Conservation (phyloP, 169 alveolate species). For the Plasmodium cynomolgi region DNA sequence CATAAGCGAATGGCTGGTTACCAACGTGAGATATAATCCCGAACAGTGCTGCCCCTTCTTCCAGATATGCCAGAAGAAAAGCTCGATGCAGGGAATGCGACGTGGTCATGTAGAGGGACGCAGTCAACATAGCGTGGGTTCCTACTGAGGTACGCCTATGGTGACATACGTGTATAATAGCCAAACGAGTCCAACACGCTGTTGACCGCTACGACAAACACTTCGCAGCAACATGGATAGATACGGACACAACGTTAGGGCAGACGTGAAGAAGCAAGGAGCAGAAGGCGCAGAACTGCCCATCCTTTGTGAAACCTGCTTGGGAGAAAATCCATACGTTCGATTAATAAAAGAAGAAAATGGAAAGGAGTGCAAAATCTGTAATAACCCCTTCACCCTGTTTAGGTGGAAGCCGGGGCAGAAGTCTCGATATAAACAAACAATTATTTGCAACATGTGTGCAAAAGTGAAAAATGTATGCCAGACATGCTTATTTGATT, state of each 20-base stretch:
- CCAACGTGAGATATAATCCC: background rate
- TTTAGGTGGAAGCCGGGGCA: constrained; percentile 99
- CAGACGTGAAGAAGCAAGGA: constrained; percentile 83
- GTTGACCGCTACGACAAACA: background rate
- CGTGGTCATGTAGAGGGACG: background rate
- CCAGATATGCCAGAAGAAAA: background rate
- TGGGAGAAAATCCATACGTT: constrained; percentile 97
- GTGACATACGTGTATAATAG: background rate
- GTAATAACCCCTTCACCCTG: constrained; percentile 97
- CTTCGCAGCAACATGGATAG: constrained; percentile 78
- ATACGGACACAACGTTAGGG: constrained; percentile 86
- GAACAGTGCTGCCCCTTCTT: background rate
- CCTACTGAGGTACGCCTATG: background rate
- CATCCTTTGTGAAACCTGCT: constrained; percentile 96
- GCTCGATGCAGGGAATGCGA: background rate
- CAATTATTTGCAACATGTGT: constrained; percentile 97
- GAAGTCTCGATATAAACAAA: constrained; percentile 94
- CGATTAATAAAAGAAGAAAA: constrained; percentile 95
- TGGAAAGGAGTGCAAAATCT: constrained; percentile 97
- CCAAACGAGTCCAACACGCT: background rate
- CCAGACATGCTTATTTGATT: constrained; percentile 97
- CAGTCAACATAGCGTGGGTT: background rate
- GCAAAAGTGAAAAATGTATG: constrained; percentile 98
- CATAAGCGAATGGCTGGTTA: background rate
- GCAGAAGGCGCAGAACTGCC: constrained; percentile 97